Conservation (phyloP, 2,329 filamentous ascomycete genomes). For the Diaporthe australafricana region DNA sequence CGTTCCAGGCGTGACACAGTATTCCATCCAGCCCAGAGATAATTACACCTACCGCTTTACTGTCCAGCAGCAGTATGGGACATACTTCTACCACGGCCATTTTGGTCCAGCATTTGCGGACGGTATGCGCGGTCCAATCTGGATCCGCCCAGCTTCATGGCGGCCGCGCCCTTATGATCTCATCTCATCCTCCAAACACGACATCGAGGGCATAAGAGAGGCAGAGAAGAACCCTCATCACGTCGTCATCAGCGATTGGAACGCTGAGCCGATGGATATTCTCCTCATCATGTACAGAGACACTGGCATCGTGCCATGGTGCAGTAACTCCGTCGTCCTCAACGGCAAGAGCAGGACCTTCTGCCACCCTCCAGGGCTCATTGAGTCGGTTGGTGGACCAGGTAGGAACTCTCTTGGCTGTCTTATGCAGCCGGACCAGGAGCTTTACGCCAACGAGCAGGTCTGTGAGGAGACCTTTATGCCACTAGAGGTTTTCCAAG, state of each 20-base stretch:
- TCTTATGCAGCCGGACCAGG: conserved; percentile 27
- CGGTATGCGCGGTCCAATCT: conserved; percentile 38
- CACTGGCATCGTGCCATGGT: conserved; percentile 38
- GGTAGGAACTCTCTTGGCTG: conserved; percentile 37
- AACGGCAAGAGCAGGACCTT: conserved; percentile 36
- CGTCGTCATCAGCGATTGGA: conserved; percentile 39
- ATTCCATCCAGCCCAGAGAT: conserved; percentile 36
- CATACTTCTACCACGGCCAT: conserved; percentile 39
- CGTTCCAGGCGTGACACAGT: conserved; percentile 39
- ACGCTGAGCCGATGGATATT: conserved; percentile 39
- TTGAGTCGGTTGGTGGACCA: conserved; percentile 33
- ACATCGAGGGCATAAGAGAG: conserved; percentile 32
- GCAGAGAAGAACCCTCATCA: conserved; percentile 37
- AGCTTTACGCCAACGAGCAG: conserved; percentile 33
- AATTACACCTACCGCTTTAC: conserved; percentile 39
- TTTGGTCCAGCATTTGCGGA: conserved; percentile 39
- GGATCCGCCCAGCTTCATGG: conserved; percentile 38
- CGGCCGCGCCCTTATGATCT: conserved; percentile 37
- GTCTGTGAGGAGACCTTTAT: conserved; percentile 34
- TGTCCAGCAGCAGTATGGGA: conserved; percentile 38
- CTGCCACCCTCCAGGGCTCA: conserved; percentile 32
- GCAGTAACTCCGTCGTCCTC: conserved; percentile 37
- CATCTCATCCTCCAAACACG: conserved; percentile 30
- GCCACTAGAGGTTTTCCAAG: conserved; percentile 34
- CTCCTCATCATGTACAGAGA: conserved; percentile 38